These are phyloP conservation scores for Trametes villosa DNA, from an alignment of 768 basidiomycete genomes.

Conservation along the genomic window DNA sequence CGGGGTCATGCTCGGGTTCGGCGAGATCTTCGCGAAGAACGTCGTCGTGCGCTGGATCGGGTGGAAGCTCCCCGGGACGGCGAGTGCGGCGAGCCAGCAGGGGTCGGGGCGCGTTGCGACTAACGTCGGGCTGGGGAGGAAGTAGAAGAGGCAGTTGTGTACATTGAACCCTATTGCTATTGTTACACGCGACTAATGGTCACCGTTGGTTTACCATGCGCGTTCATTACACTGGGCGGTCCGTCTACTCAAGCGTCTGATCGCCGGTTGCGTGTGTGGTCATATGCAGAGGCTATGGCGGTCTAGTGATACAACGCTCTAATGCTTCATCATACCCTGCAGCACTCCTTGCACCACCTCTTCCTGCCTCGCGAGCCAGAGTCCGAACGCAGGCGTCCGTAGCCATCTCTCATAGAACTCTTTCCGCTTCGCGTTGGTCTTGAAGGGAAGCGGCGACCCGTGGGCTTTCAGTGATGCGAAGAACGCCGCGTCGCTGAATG, in stretches of 20 bases:
- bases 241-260: neutral
- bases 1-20: conserved; percentile 96
- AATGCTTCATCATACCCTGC: conserved; percentile 21
- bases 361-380: conserved; percentile 82
- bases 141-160: conserved; percentile 2
- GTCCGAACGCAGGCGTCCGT: conserved; percentile 73
- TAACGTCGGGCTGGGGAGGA: conserved; percentile 17
- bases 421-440: conserved; percentile 60
- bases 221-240: neutral
- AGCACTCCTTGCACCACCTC: conserved; percentile 66
- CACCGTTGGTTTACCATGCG: neutral
- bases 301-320: too few species aligned
- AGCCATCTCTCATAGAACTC: conserved; percentile 84
- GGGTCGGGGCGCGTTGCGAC: conserved; percentile 17
- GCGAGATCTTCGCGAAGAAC: conserved; percentile 88
- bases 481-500: conserved; percentile 73
- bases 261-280: too few species aligned
- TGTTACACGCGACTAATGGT: conserved; percentile 9
- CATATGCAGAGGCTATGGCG: too few species aligned
- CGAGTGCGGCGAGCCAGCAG: conserved; percentile 21
- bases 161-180: neutral
- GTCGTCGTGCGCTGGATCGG: conserved; percentile 61
- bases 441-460: conserved; percentile 77
- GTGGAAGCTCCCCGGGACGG: conserved; percentile 38
- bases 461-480: conserved; percentile 72